Conservation (phyloP, 1,284 basidiomycete genomes). For the Malassezia arunalokei region DNA sequence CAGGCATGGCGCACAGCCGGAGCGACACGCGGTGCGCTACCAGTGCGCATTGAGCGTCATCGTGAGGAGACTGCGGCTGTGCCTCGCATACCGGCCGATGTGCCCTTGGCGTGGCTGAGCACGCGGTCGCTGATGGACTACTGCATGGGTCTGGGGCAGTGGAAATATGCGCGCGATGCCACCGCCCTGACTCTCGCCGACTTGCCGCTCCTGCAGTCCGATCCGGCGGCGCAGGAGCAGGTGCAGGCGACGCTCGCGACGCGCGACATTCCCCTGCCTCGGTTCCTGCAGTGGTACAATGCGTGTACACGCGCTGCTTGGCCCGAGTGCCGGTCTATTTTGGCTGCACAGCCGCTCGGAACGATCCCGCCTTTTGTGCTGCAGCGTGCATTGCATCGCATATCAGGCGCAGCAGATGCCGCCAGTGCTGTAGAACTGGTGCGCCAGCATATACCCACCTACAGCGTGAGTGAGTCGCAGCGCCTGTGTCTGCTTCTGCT, state of each 20-base stretch:
- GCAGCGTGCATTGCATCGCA: constrained; percentile 8
- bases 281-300: constrained; percentile 15
- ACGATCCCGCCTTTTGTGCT: constrained; percentile 11
- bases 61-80: neutral
- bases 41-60: neutral
- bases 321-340: neutral
- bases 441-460: neutral
- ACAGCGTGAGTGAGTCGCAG: neutral
- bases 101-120: constrained; percentile 3
- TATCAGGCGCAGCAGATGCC: neutral
- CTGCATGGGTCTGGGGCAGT: neutral
- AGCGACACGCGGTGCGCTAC: neutral
- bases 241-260: neutral
- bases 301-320: constrained; percentile 6
- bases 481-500: constrained; percentile 2
- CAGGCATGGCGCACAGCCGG: neutral
- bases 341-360: constrained; percentile 1
- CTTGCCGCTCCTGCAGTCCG: constrained; percentile 2
- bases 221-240: neutral
- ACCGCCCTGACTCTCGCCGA: neutral
- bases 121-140: constrained; percentile 12
- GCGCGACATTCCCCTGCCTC: neutral
- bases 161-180: neutral
- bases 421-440: constrained; percentile 6
- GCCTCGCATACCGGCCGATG: neutral